Evolutionary conservation across 495 filamentous ascomycete genomes (phyloP).

Genomic region (Penicillium arizonense): DNA sequence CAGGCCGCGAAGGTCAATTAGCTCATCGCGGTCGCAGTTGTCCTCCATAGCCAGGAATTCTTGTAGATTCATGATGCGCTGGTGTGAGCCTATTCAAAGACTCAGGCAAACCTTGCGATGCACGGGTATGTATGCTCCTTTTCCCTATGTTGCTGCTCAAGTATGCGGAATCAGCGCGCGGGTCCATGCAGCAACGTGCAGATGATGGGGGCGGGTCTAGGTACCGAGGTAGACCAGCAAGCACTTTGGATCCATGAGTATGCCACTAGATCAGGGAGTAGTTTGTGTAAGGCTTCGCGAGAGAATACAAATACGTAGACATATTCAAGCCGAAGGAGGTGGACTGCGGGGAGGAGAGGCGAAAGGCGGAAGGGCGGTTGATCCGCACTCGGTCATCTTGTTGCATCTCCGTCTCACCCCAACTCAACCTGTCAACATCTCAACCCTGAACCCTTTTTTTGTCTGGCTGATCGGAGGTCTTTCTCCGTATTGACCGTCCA

Average conservation of each 20-base stretch:
- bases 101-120: background rate
- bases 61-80: conserved; percentile 29
- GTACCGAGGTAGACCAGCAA: conserved; percentile 22
- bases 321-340: conserved; percentile 1
- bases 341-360: conserved; percentile 18
- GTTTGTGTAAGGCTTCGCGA: background rate
- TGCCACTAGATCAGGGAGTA: conserved; percentile 8
- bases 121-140: background rate
- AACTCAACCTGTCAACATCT: conserved; percentile 8
- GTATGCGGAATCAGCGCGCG: conserved; percentile 10
- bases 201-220: conserved; percentile 10
- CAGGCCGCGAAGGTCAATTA: conserved; percentile 65
- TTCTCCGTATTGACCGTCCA: conserved; percentile 4
- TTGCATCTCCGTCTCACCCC: conserved; percentile 12
- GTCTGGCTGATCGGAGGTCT: conserved; percentile 5
- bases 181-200: conserved; percentile 11
- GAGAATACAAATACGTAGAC: background rate
- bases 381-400: conserved; percentile 13
- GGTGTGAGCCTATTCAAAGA: background rate
- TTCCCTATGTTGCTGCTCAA: conserved; percentile 2
- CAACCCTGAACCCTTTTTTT: background rate
- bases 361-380: conserved; percentile 25
- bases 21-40: conserved; percentile 25
- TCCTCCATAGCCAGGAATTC: conserved; percentile 37
- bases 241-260: conserved; percentile 19